phyloP scores from a whole-genome alignment of 208 protist genomes.

The Leishmania major region DNA sequence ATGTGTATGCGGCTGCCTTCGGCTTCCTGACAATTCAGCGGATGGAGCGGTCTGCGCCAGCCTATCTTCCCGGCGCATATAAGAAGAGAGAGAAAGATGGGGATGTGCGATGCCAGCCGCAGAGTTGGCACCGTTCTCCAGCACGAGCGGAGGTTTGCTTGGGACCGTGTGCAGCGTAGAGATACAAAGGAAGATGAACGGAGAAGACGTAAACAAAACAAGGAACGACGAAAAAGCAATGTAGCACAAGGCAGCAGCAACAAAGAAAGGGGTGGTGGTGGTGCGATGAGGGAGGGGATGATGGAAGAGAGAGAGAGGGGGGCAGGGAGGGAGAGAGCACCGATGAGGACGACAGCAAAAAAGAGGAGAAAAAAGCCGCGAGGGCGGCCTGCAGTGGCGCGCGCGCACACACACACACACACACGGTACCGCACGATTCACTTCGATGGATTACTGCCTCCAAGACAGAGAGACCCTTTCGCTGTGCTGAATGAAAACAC shows the following conservation, averaged over 20 bases:
- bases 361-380: background rate
- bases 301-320: no score
- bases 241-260: no score
- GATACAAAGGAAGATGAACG: background rate
- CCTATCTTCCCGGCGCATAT: background rate
- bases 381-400: background rate
- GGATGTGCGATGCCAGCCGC: background rate
- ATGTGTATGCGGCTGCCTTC: background rate
- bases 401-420: background rate
- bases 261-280: background rate
- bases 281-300: background rate
- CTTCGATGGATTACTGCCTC: background rate
- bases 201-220: background rate
- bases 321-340: background rate
- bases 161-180: background rate
- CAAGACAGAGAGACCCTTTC: background rate
- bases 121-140: background rate
- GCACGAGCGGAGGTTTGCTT: background rate
- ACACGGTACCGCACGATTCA: background rate
- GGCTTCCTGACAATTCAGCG: background rate
- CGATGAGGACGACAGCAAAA: background rate
- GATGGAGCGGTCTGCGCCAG: background rate
- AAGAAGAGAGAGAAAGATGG: no score
- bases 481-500: background rate
- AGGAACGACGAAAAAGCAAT: background rate